Evolutionary conservation across 2,329 filamentous ascomycete species (phyloP), one percentile per base, ranked within the genome.

Genomic region (Colletotrichum lini): DNA sequence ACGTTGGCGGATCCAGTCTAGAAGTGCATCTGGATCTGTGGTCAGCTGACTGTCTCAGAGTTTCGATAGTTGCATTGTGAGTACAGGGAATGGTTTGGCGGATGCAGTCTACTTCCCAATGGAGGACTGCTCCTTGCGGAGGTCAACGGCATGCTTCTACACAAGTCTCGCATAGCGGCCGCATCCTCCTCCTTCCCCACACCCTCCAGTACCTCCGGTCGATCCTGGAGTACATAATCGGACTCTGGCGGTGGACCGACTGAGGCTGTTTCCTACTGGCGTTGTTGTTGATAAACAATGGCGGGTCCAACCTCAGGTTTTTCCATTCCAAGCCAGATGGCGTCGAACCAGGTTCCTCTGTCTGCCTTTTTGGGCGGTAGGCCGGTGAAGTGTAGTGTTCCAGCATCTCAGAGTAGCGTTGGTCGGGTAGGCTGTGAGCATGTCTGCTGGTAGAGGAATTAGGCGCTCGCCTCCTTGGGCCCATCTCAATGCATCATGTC

Each of bases 1-100:
- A 54, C 80, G 80, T n/a, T 79, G 79, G 47, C 77, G 77, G 67
- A 80, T 80, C 75, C 77, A 80, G 73, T 83, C 83, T 7, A 80
- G 72, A 18, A 79, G 72, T 8, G 82, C 81, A 3, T 78, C 81
- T 82, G 38, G 44, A 21, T 4, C 9, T 2, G 10, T 2, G 44
- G 44, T 42, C 42, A 67, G 58, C 40, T 38, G 9, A 0, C 4
- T 40, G 57, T 57, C 64, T 53, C 12, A 16, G 47, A 54, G 10
- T 40, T 13, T 13, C 13, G 21, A 5, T 21, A 42, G 38, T 21
- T 42, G 13, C 21, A 18, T 44, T 30, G 5, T 26, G 2, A 38
- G 2, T n/a, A 35, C 42, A 8, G 16, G 10, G 2, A 21, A 6
- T n/a, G n/a, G 7, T 8, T 16, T 10, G 10, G 35, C 2, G n/a